A percentile compares a stretch with the other conserved stretches of the same genome.
These are phyloP conservation scores for Boletus subparvulus DNA, from an alignment of 768 basidiomycete genomes.

Conservation along the genomic window DNA sequence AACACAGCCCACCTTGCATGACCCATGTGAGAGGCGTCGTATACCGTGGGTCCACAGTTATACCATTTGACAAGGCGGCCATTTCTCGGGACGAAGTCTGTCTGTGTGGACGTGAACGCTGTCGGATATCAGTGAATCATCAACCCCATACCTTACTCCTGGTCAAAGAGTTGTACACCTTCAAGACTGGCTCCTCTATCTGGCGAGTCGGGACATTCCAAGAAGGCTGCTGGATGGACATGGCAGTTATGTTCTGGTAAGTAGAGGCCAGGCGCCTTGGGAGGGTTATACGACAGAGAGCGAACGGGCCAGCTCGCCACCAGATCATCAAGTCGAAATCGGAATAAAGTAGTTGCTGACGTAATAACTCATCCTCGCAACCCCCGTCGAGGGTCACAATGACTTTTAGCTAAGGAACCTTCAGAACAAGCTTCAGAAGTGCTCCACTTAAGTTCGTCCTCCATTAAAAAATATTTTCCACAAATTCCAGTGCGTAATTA, in stretches of 20 bases:
- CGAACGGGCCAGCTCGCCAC: conserved; percentile 12
- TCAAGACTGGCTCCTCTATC: conserved; percentile 51
- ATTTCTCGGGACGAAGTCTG: conserved; percentile 68
- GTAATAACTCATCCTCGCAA: conserved; percentile 13
- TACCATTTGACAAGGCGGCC: conserved; percentile 93
- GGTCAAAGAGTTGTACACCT: conserved; percentile 91
- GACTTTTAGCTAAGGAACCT: too few relatives aligned
- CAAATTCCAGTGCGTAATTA: not conserved
- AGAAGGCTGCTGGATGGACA: conserved; percentile 61
- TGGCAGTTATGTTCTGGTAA: conserved; percentile 22
- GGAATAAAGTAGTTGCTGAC: conserved; percentile 17
- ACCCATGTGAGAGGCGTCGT: conserved; percentile 98
- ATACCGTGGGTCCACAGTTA: conserved; percentile 98
- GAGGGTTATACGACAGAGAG: conserved; percentile 7
- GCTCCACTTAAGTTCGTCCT: not conserved
- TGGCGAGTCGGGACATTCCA: conserved; percentile 44
- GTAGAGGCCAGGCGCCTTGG: conserved; percentile 6
- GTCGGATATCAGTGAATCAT: conserved; percentile 11
- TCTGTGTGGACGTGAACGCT: conserved; percentile 43
- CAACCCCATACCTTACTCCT: conserved; percentile 70
- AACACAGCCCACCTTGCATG: conserved; percentile 74
- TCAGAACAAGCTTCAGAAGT: not conserved
- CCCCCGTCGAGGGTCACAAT: not conserved
- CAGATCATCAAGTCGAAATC: conserved; percentile 22
- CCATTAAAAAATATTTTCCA: conserved; percentile 4